These are phyloP conservation scores for Styphnolobium japonicum DNA, from an alignment of 306 rosid genomes.

Conservation along the genomic window DNA sequence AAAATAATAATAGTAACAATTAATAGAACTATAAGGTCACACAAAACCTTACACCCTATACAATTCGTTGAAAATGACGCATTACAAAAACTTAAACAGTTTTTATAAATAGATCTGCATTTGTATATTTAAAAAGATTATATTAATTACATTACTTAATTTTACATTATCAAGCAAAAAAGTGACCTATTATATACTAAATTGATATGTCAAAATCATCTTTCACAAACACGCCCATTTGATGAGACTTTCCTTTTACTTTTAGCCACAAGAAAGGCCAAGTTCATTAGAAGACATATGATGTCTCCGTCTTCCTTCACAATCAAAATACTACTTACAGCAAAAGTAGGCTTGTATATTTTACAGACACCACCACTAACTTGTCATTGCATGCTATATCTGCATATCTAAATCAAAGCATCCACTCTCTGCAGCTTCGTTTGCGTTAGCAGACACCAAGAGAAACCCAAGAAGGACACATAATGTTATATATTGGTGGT, in stretches of 20 bases:
- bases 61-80: neutral
- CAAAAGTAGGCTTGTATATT: neutral
- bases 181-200: neutral
- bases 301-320: neutral
- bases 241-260: neutral
- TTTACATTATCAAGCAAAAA: neutral
- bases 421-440: neutral
- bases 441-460: neutral
- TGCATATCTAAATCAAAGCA: neutral
- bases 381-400: neutral
- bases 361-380: neutral
- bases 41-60: neutral
- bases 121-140: neutral
- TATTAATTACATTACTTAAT: neutral
- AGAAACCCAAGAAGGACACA: neutral
- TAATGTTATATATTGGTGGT: neutral
- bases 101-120: neutral
- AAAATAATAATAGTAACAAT: neutral
- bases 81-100: neutral
- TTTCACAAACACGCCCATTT: neutral
- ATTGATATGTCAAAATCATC: conserved; percentile 12
- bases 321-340: neutral
- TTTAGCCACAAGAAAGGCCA: neutral
- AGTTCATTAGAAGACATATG: neutral
- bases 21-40: neutral